Conservation (phyloP, 2,329 filamentous ascomycete species). For the Alternaria brassicae region DNA sequence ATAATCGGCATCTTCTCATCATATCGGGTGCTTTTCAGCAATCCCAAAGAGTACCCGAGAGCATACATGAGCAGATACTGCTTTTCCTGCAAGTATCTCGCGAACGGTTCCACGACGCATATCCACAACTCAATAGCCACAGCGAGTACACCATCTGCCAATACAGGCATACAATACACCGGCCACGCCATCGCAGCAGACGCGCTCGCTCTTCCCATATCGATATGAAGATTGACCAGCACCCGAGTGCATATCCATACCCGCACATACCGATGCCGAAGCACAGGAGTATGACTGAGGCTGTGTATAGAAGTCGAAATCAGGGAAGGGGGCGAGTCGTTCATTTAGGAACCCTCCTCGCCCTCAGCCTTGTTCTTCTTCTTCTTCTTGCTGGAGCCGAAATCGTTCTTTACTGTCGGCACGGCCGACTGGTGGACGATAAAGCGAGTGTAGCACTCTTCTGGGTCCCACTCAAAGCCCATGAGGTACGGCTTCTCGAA, state of each 20-base stretch:
- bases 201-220: slow-evolving; percentile 46
- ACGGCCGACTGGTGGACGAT: slow-evolving; percentile 84
- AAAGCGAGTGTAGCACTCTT: slow-evolving; percentile 87
- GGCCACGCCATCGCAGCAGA: slow-evolving; percentile 28
- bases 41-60: slow-evolving; percentile 28
- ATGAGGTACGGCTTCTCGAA: slow-evolving; percentile 85
- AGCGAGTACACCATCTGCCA: slow-evolving; percentile 23
- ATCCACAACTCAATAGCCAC: slow-evolving; percentile 21
- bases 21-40: slow-evolving; percentile 29
- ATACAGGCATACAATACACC: slow-evolving; percentile 21
- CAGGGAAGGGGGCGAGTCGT: slow-evolving; percentile 48
- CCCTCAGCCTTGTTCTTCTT: slow-evolving; percentile 48
- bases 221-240: slow-evolving; percentile 39
- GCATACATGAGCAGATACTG: slow-evolving; percentile 33
- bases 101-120: slow-evolving; percentile 31
- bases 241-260: slow-evolving; percentile 33
- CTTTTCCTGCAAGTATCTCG: slow-evolving; percentile 29
- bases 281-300: slow-evolving; percentile 30
- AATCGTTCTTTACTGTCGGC: slow-evolving; percentile 43
- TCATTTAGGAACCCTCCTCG: slow-evolving; percentile 43
- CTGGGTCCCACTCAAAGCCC: slow-evolving; percentile 96
- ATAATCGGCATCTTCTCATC: slow-evolving; percentile 33
- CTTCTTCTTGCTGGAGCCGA: slow-evolving; percentile 55
- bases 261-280: slow-evolving; percentile 31
- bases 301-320: slow-evolving; percentile 39